phyloP scores from a whole-genome alignment of 2,329 filamentous ascomycete species.

The Trichoderma sp. region DNA sequence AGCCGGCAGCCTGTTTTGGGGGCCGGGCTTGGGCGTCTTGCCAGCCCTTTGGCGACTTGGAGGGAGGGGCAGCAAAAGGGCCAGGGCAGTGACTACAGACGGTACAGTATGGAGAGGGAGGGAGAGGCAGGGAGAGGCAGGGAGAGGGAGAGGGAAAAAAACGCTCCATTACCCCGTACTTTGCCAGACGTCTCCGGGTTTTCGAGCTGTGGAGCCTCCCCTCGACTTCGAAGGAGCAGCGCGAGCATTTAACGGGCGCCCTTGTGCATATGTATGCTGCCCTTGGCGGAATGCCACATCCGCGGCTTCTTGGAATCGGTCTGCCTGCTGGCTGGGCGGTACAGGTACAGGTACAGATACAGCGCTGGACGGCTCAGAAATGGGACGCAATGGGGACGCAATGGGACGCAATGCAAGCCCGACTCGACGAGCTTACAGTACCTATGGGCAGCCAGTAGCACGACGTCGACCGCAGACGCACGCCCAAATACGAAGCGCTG shows the following conservation, averaged over 20 bases:
- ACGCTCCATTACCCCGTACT: slow-evolving; percentile 10
- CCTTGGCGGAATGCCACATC: slow-evolving; percentile 13
- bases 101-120: background rate
- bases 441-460: background rate
- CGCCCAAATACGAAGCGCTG: slow-evolving; percentile 2
- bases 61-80: background rate
- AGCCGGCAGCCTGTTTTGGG: slow-evolving; percentile 11
- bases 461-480: background rate
- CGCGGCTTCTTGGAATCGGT: background rate
- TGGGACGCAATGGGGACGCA: too few relatives aligned
- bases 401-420: too few relatives aligned
- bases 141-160: background rate
- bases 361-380: too few relatives aligned
- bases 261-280: slow-evolving; percentile 15
- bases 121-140: background rate
- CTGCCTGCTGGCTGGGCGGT: background rate
- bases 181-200: slow-evolving; percentile 9
- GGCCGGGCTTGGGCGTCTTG: background rate
- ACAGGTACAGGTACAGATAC: background rate
- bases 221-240: slow-evolving; percentile 10
- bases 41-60: slow-evolving; percentile 4
- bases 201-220: slow-evolving; percentile 14
- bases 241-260: slow-evolving; percentile 17
- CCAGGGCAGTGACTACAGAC: background rate
- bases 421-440: background rate